Conservation (phyloP, 306 rosid genomes). For the Crotalaria pallida region DNA sequence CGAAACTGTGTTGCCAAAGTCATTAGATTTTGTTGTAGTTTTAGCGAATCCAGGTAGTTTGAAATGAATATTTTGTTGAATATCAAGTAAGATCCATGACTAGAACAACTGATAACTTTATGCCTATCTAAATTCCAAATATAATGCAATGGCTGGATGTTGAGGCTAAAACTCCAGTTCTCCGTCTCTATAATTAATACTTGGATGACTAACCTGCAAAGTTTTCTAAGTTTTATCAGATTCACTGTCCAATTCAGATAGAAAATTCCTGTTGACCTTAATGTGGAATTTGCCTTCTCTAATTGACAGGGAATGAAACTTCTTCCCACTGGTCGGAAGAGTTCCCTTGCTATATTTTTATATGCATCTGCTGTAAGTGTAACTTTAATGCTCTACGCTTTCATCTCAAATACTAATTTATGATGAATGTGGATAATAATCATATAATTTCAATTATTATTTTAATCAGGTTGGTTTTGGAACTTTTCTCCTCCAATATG, state of each 20-base stretch:
- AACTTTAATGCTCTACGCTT: constrained; percentile 14
- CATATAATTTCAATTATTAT: constrained; percentile 19
- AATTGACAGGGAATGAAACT: constrained; percentile 87
- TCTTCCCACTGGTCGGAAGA: constrained; percentile 91
- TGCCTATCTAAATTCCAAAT: constrained; percentile 6
- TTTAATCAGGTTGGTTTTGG: constrained; percentile 72
- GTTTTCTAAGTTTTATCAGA: neutral
- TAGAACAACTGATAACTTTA: neutral
- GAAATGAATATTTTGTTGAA: constrained; percentile 5
- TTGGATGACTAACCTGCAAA: neutral
- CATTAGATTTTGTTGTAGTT: neutral
- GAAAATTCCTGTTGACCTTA: constrained; percentile 2
- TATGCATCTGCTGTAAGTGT: constrained; percentile 70
- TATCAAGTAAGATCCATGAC: neutral
- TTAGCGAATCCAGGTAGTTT: neutral
- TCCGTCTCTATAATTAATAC: constrained; percentile 1
- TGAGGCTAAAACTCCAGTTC: neutral
- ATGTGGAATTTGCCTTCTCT: constrained; percentile 25
- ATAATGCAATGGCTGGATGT: neutral
- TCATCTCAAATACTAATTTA: neutral
- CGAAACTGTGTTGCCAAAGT: constrained; percentile 3
- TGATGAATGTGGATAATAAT: neutral
- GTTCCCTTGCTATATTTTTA: constrained; percentile 65
- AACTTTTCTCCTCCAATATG: constrained; percentile 64
- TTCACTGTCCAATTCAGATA: constrained; percentile 3